A percentile compares a stretch with the other conserved stretches of the same genome.
These are phyloP conservation scores for Calocybe gangraenosa DNA, from an alignment of 768 basidiomycete genomes.

Conservation along the genomic window DNA sequence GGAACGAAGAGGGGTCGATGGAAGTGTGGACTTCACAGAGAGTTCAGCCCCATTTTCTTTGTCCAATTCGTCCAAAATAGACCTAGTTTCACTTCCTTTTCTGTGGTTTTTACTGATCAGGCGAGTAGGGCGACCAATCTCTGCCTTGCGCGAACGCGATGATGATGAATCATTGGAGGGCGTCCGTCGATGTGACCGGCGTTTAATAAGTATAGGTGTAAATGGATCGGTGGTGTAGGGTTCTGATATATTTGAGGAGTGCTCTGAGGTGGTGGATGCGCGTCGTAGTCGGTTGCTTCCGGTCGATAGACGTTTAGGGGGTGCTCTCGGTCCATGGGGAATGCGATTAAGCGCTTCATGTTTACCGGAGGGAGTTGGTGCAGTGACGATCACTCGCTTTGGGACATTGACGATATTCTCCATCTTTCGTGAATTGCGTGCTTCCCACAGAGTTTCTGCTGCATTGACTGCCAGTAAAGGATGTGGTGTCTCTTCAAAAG, in stretches of 20 bases:
- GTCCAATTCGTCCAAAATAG: conserved; percentile 21
- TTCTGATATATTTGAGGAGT: conserved; percentile 19
- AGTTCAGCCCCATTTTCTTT: conserved; percentile 40
- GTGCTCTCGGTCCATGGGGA: conserved; percentile 40
- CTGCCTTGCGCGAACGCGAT: conserved; percentile 11
- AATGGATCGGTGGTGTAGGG: conserved; percentile 23
- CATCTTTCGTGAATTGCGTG: conserved; percentile 27
- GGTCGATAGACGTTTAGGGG: conserved; percentile 26
- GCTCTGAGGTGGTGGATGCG: conserved; percentile 21
- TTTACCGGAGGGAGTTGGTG: conserved; percentile 43
- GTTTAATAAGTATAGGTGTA: conserved; percentile 29
- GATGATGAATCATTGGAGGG: conserved; percentile 23
- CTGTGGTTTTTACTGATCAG: conserved; percentile 15
- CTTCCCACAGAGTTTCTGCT: conserved; percentile 11
- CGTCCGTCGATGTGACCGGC: conserved; percentile 22
- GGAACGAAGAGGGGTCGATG: conserved; percentile 43
- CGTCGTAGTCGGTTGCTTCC: conserved; percentile 22
- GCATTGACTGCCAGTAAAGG: conserved; percentile 1
- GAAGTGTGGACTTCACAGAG: conserved; percentile 32
- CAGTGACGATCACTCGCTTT: conserved; percentile 49
- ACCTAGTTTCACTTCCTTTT: conserved; percentile 10
- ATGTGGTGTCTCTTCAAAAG: conserved; percentile 2
- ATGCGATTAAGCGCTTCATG: conserved; percentile 30
- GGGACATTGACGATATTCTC: conserved; percentile 43
- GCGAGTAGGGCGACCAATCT: conserved; percentile 14